These are phyloP conservation scores for Magnolia kwangsiensis DNA, from an alignment of 164 flowering plant species.

Conservation along the genomic window DNA sequence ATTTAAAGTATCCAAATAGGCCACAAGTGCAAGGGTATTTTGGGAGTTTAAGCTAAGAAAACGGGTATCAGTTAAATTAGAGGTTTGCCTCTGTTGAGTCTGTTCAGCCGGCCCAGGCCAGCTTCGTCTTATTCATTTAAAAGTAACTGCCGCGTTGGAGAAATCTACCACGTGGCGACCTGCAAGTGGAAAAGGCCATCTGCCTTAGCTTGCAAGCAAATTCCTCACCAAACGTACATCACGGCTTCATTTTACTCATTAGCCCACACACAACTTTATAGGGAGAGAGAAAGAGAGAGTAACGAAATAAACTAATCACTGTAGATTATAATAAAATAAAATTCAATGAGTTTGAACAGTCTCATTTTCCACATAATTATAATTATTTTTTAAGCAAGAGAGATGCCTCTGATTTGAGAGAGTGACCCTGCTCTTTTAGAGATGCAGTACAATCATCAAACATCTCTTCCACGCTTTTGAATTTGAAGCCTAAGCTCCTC, in stretches of 20 bases:
- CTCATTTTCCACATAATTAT: background rate
- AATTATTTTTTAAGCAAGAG: background rate
- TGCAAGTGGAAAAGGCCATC: background rate
- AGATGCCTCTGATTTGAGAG: background rate
- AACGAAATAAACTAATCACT: background rate
- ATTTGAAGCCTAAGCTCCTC: conserved; percentile 61
- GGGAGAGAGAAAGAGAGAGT: background rate
- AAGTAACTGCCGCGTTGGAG: background rate
- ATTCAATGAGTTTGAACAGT: background rate
- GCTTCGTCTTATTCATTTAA: background rate
- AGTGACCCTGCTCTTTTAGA: conserved; percentile 55
- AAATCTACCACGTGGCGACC: background rate
- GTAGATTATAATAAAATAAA: background rate
- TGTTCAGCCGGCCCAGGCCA: too few relatives aligned
- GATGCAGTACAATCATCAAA: conserved; percentile 80
- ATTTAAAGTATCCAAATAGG: too few relatives aligned
- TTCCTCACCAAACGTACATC: background rate
- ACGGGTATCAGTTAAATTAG: too few relatives aligned
- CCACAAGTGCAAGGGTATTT: too few relatives aligned
- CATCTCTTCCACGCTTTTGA: conserved; percentile 74
- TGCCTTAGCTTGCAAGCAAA: conserved; percentile 3
- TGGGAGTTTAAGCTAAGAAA: too few relatives aligned
- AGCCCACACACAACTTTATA: background rate
- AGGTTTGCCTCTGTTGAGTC: too few relatives aligned
- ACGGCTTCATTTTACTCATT: background rate